Evolutionary conservation across 768 basidiomycete species (phyloP), one percentile per base, ranked within the genome.

Genomic region (Lactifluus volemus): DNA sequence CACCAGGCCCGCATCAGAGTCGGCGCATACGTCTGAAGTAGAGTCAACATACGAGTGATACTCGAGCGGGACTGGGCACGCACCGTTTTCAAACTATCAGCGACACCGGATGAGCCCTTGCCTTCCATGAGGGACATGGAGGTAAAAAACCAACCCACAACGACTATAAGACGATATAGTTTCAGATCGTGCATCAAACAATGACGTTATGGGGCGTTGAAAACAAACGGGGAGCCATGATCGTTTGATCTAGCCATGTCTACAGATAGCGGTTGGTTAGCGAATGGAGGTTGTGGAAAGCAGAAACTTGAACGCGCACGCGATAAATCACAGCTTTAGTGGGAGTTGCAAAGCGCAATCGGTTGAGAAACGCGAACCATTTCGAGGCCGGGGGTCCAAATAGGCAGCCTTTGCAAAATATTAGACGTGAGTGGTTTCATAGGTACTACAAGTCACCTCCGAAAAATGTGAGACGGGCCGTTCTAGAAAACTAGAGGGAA

Each of bases 51-150:
- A 47, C 2, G 9, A 17, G 8, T 6, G n/a, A 42, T 6, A 54
- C 19, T 48, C 36, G 17, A 30, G 39, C 6, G 5, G 5, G 19
- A 58, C 14, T 19, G 5, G 25, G 11, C 9, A 66, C 69, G 55
- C 57, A 74, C 78, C 30, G 75, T 70, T 10, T 63, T 67, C 60
- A 84, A 73, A 44, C 80, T 77, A 56, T 78, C 72, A 62, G 73
- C 79, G 66, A 75, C 89, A 65, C 68, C 82, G 65, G 67, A 75
- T 56, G 69, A 70, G 73, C 74, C 78, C 67, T 88, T 86, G 32
- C 90, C 91, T 69, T 96, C 93, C 55, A 94, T 68, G 45, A 88
- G 69, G 38, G 87, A 84, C 86, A 92, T 92, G 0, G 84, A 80
- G 11, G 84, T 82, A 71, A 92, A 86, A 73, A 85, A 85, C 57